Evolutionary conservation across 2,329 filamentous ascomycete species (phyloP).

Genomic region (Penicillium aurantiogriseum): DNA sequence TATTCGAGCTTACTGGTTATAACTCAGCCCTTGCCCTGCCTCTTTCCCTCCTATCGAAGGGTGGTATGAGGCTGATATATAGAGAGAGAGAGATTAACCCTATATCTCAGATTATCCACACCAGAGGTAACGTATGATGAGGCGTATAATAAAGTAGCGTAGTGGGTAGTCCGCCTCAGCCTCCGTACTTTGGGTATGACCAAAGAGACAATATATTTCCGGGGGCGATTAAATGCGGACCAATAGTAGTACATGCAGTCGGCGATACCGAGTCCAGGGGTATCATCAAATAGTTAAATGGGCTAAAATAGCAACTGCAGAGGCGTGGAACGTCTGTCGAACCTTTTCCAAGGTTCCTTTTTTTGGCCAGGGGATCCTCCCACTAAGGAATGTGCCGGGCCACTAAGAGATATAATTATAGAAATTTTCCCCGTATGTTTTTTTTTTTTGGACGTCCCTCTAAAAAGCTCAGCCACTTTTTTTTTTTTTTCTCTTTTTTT

Average conservation of each 20-base stretch:
- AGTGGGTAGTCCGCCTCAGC: neutral
- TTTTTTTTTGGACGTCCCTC: neutral
- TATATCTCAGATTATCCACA: neutral
- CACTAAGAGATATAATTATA: slow-evolving; percentile 9
- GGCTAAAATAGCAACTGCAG: neutral
- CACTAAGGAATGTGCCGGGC: slow-evolving; percentile 9
- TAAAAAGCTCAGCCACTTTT: slow-evolving; percentile 1
- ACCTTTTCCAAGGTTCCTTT: slow-evolving; percentile 5
- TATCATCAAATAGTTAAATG: neutral
- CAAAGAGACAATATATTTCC: neutral
- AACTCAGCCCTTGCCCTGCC: neutral
- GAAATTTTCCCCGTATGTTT: neutral
- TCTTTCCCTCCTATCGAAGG: neutral
- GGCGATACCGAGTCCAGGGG: neutral
- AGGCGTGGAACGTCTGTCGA: slow-evolving; percentile 9
- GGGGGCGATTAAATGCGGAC: neutral
- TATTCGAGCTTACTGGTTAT: neutral
- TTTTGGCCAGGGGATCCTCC: neutral
- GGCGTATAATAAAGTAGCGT: neutral
- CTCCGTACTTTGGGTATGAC: neutral
- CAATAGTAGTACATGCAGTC: neutral
- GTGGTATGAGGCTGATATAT: neutral
- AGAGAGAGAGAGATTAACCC: neutral
- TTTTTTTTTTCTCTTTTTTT: neutral
- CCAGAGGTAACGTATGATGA: neutral